A percentile compares a stretch with the other conserved stretches of the same genome.
These are phyloP conservation scores for Choanephora cucurbitarum DNA, from an alignment of 371 early-diverging fungal species.

Conservation along the genomic window DNA sequence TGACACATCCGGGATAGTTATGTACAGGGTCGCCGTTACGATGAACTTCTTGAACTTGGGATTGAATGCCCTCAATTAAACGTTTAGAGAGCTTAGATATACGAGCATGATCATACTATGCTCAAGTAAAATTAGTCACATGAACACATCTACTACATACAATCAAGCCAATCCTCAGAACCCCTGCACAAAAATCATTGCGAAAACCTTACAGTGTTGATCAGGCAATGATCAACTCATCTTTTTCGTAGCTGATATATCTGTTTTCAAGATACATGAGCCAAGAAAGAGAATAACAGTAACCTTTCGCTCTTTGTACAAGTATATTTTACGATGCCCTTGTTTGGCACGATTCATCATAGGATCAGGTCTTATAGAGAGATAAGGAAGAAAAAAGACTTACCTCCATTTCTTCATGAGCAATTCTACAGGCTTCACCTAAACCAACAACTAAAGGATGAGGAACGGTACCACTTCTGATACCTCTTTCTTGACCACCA, in stretches of 20 bases:
- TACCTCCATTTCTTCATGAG: slow-evolving; percentile 87
- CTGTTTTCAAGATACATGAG: not conserved
- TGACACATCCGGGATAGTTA: slow-evolving; percentile 95
- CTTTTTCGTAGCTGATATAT: not conserved
- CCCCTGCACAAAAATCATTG: slow-evolving; percentile 69
- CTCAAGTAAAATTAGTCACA: not conserved
- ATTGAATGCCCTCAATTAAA: slow-evolving; percentile 78
- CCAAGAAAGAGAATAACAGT: slow-evolving; percentile 6
- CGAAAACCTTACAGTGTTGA: slow-evolving; percentile 30
- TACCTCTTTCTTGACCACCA: slow-evolving; percentile 99
- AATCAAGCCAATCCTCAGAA: slow-evolving; percentile 49
- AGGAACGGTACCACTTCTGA: slow-evolving; percentile 98
- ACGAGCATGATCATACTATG: slow-evolving; percentile 80
- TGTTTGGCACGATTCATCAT: slow-evolving; percentile 35
- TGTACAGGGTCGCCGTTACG: slow-evolving; percentile 88
- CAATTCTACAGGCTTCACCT: slow-evolving; percentile 95
- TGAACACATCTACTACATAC: too few relatives aligned
- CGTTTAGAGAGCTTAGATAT: slow-evolving; percentile 77
- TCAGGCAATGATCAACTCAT: not conserved
- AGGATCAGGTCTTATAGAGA: slow-evolving; percentile 17
- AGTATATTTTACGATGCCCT: slow-evolving; percentile 23
- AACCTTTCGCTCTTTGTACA: slow-evolving; percentile 31
- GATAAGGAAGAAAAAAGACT: slow-evolving; percentile 23
- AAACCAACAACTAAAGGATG: slow-evolving; percentile 96
- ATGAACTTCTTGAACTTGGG: slow-evolving; percentile 78